Conservation (phyloP, 345 rosid genomes). For the Diplotaxis tenuifolia region DNA sequence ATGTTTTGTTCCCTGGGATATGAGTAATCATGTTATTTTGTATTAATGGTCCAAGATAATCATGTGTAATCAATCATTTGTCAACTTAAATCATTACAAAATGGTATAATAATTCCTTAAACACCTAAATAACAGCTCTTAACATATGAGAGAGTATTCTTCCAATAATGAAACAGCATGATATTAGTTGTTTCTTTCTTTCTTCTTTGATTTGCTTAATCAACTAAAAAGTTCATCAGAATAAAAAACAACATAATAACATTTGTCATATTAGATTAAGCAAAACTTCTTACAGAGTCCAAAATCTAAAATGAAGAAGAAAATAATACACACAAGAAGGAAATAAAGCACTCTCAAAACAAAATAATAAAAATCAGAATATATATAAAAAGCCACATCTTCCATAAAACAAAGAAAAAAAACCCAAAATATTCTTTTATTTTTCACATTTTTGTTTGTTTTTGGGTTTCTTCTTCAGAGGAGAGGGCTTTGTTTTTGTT, state of each 20-base stretch:
- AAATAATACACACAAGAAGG: not conserved
- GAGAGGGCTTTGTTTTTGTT: constrained; percentile 47
- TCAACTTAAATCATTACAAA: constrained; percentile 26
- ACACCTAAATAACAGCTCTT: constrained; percentile 32
- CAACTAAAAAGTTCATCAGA: not conserved
- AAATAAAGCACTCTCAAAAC: constrained; percentile 30
- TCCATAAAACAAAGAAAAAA: constrained; percentile 43
- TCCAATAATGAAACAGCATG: constrained; percentile 33
- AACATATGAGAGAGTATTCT: constrained; percentile 16
- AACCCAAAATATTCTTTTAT: not conserved
- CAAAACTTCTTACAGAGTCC: constrained; percentile 39
- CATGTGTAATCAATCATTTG: constrained; percentile 36
- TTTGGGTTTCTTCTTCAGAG: constrained; percentile 14
- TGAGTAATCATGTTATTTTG: not conserved
- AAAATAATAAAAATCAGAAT: not conserved
- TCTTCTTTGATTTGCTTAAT: constrained; percentile 4
- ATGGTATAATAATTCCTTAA: constrained; percentile 25
- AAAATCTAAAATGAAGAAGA: constrained; percentile 25
- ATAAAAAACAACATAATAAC: constrained; percentile 8
- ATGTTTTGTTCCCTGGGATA: constrained; percentile 20
- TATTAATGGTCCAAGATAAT: constrained; percentile 20
- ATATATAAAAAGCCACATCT: constrained; percentile 50
- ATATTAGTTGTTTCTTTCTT: constrained; percentile 14
- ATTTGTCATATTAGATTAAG: constrained; percentile 33
- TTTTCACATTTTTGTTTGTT: not conserved